Percentiles rank a stretch among this genome's conserved stretches.
Evolutionary conservation across 768 basidiomycete genomes (phyloP).

Genomic region (Sutorius australiensis): DNA sequence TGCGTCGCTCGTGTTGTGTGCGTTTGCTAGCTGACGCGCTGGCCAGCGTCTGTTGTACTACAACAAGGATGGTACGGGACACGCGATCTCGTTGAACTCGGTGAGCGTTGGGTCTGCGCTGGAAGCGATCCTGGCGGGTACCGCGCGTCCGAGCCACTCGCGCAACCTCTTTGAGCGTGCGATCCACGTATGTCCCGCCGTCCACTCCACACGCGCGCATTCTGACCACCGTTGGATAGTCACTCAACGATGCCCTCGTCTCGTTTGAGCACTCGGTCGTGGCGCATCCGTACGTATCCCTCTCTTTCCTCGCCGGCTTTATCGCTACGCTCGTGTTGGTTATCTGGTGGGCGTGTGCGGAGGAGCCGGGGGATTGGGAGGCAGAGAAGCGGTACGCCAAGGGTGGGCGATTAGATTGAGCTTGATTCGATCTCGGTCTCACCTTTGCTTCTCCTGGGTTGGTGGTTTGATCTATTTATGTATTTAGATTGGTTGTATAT

Average conservation of each 20-base stretch:
- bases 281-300: slow-evolving; percentile 21
- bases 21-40: too few relatives aligned
- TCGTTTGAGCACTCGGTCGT: slow-evolving; percentile 7
- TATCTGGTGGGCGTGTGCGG: slow-evolving; percentile 11
- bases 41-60: slow-evolving; percentile 71
- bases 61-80: slow-evolving; percentile 56
- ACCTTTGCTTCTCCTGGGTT: too few relatives aligned
- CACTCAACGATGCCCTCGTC: slow-evolving; percentile 13
- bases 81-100: slow-evolving; percentile 52
- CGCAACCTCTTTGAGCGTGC: slow-evolving; percentile 67
- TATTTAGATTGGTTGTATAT: too few relatives aligned
- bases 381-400: slow-evolving; percentile 18
- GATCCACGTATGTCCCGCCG: slow-evolving; percentile 46
- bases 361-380: slow-evolving; percentile 14
- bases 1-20: neutral
- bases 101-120: slow-evolving; percentile 64
- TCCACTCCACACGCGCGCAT: neutral
- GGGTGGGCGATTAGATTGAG: slow-evolving; percentile 23
- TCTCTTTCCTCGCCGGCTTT: slow-evolving; percentile 6
- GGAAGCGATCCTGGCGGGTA: slow-evolving; percentile 56
- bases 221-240: slow-evolving; percentile 3
- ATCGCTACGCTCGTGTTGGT: slow-evolving; percentile 6
- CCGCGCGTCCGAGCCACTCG: slow-evolving; percentile 54
- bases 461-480: too few relatives aligned
- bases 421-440: slow-evolving; percentile 1